phyloP scores from a whole-genome alignment of 2,329 filamentous ascomycete genomes.

The Biscogniauxia mediterranea region DNA sequence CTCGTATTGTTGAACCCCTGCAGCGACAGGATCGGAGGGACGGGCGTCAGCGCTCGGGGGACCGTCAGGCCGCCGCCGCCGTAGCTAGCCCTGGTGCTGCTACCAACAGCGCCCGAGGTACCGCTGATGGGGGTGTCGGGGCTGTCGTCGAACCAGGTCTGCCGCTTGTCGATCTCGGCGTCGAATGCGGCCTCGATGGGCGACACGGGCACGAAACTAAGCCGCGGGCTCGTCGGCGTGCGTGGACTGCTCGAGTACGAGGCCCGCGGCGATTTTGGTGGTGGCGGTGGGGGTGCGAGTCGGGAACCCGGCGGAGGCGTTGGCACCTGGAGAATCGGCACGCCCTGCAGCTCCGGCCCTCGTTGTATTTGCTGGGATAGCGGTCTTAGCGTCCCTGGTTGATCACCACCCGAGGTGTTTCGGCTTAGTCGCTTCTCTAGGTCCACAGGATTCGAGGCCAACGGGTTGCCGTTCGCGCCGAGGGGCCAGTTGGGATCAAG shows the following conservation, averaged over 20 bases:
- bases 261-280: constrained; percentile 2
- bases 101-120: neutral
- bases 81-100: neutral
- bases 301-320: constrained; percentile 10
- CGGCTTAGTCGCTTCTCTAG: constrained; percentile 20
- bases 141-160: constrained; percentile 3
- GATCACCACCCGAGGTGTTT: neutral
- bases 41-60: neutral
- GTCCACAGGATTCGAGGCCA: constrained; percentile 26
- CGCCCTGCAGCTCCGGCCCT: neutral
- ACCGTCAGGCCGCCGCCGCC: no score
- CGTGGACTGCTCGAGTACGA: neutral
- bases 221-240: constrained; percentile 19
- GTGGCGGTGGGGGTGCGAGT: constrained; percentile 8
- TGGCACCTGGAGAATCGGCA: constrained; percentile 10
- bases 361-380: constrained; percentile 1
- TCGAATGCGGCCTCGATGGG: constrained; percentile 25
- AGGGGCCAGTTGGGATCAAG: constrained; percentile 29
- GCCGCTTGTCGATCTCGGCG: constrained; percentile 9
- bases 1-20: neutral
- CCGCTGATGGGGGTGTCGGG: neutral
- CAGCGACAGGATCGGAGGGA: neutral
- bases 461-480: constrained; percentile 19
- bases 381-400: constrained; percentile 3
- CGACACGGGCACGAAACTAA: constrained; percentile 25